These are phyloP conservation scores for Panicum virgatum DNA, from an alignment of 202 grass and related monocot species.

Conservation along the genomic window DNA sequence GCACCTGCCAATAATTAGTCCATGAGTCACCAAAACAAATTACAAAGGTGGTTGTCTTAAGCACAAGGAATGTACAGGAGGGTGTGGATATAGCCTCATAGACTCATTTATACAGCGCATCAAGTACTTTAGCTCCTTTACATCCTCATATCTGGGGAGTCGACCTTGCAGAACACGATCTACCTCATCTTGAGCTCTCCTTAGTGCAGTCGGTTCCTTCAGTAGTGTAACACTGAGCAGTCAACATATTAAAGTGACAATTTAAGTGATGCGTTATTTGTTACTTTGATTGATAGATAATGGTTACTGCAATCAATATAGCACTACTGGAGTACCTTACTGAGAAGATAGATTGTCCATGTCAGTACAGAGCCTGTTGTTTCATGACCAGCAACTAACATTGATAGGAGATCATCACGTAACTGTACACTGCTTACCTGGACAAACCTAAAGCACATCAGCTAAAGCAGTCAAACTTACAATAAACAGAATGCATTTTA, in stretches of 20 bases:
- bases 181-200: constrained; percentile 83
- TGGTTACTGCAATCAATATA: constrained; percentile 24
- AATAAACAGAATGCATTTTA: constrained; percentile 11
- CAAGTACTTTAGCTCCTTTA: constrained; percentile 97
- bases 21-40: constrained; percentile 32
- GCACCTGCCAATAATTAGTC: constrained; percentile 53
- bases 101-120: constrained; percentile 99
- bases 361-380: constrained; percentile 97
- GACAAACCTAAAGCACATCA: constrained; percentile 26
- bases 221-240: constrained; percentile 58
- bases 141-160: constrained; percentile 95
- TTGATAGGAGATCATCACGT: constrained; percentile 92
- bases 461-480: constrained; percentile 20
- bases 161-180: constrained; percentile 89
- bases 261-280: constrained; percentile 44
- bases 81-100: constrained; percentile 97
- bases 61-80: constrained; percentile 68
- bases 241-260: constrained; percentile 65
- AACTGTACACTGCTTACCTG: constrained; percentile 88
- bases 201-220: constrained; percentile 77
- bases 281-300: constrained; percentile 13
- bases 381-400: constrained; percentile 99
- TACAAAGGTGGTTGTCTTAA: constrained; percentile 32
- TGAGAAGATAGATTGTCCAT: constrained; percentile 96
- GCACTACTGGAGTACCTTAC: constrained; percentile 67